Base-by-base conservation (phyloP, 2,329 filamentous ascomycete genomes). In the Phaeophleospora eucalypticola region DNA sequence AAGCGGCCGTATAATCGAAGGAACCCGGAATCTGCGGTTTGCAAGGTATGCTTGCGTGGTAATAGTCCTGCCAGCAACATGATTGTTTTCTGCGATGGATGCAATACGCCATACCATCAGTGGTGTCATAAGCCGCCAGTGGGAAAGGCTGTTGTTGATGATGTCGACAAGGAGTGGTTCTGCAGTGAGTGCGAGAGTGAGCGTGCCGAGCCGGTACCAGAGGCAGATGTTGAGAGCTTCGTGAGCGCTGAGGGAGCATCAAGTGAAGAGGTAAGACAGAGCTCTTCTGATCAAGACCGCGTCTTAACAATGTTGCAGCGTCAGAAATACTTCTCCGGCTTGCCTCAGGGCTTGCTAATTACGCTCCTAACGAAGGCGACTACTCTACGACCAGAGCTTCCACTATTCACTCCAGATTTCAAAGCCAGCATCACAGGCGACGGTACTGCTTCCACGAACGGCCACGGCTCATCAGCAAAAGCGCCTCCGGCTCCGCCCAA, bases 41-140 rank as follows among this genome's bases (percentile, higher is more conserved):
- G 87, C 71, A 83, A 82, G 58, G 77, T 80, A 53, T 94, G 88
- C 68, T 78, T 82, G 43, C 76, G 87, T 54, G 82, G 85, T 8
- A 79, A 85, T 54, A 87, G 84, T 59, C 83, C 85, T 2, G 65
- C 73, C n/a, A 81, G 73, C 57, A 93, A 93, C 68, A 80, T 83
- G 68, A 90, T 94, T 63, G 87, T 93, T 2, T 89, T 90, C 66
- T 94, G 88, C 69, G 86, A 91, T 67, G 82, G 82, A 14, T 94
- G 88, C 71, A 87, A 88, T 63, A 75, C 76, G 21, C 80, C 83
- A 35, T 94, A 88, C 79, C 88, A 94, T 66, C 86, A 89, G 64
- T 80, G 81, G 59, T 94, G 88, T 61, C 87, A 94, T 65, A 78
- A 86, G 48, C 87, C 87, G 1, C 77, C 78, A 7, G 87, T 94